Base-by-base conservation (phyloP, 2,329 filamentous ascomycete species). In the Cordyceps javanica region DNA sequence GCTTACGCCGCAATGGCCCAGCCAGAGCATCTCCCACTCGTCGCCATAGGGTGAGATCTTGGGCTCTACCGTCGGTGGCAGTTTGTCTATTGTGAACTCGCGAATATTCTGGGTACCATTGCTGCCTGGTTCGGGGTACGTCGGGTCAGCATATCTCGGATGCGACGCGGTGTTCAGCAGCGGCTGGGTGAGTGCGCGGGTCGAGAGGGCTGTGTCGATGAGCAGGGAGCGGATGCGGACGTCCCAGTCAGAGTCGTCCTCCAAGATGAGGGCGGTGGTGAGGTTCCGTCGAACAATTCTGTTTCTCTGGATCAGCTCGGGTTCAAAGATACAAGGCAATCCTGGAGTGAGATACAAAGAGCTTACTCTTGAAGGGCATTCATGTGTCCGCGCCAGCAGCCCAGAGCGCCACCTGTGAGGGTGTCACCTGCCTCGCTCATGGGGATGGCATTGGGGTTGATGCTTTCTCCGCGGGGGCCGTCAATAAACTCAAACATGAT, bases 171-270 rank as follows among this genome's bases (percentile, higher is more conserved):
- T 41, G n/a, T 59, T 57, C 7, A 26, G 41, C 1, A 61, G 28
- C 7, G 70, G 69, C 38, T 72, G 69, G 3, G 66, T 65, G 39
- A 70, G 69, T 1, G 65, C 66, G 21, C 65, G 66, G 1, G 71
- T 66, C 0, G 72, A 70, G 25, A 61, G 60, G 2, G 74, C 70
- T 32, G 76, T 73, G 41, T 67, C 60, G 26, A 63, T 68, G 26
- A 82, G 69, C 60, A 82, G 80, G 0, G 66, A 55, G 39, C 77
- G 77, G 30, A 82, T 66, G 0, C 72, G 70, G 23, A 81, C 67
- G 55, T 82, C 80, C 80, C 80, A 82, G 66, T 82, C 80, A 11
- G 77, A 73, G 57, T 82, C 80, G 61, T 82, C 80, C 62, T 82
- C 80, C 25, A 82, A 64, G 28, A 82, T 76, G 3, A 82, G 67